Conservation (phyloP, 345 rosid genomes). For the Reutealis trisperma region DNA sequence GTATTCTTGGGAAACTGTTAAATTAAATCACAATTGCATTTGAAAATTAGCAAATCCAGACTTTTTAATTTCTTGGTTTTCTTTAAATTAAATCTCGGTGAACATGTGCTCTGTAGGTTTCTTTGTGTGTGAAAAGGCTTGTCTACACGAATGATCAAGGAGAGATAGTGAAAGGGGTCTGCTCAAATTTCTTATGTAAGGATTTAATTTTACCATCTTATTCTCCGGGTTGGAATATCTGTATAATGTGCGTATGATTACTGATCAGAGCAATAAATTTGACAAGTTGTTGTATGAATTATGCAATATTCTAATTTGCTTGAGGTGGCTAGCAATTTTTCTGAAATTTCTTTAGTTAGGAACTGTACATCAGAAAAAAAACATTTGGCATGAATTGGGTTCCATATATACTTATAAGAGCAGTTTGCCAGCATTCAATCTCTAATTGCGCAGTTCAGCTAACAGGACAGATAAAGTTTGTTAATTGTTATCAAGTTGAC, state of each 20-base stretch:
- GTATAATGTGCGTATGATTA: no score
- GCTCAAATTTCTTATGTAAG: slow-evolving; percentile 99
- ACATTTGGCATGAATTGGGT: background rate
- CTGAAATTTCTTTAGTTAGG: background rate
- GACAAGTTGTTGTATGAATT: background rate
- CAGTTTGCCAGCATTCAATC: background rate
- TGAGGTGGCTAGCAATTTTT: background rate
- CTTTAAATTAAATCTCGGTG: background rate
- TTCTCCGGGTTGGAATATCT: background rate
- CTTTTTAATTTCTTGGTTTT: no score
- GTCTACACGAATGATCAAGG: slow-evolving; percentile 90
- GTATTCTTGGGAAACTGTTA: background rate
- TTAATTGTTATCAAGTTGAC: no score
- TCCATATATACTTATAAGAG: no score
- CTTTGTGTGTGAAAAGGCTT: slow-evolving; percentile 87
- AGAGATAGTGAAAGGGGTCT: slow-evolving; percentile 91
- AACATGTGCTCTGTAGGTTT: slow-evolving; percentile 52
- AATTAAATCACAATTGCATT: no score
- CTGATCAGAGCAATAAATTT: no score
- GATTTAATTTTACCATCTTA: background rate
- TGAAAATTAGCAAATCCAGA: no score
- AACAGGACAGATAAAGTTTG: background rate
- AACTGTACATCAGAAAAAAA: background rate
- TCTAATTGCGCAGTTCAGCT: background rate
- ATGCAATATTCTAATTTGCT: no score